Percentiles rank a stretch among this genome's conserved stretches.
These are phyloP conservation scores for Ambrosiella xylebori DNA, from an alignment of 2,329 filamentous ascomycete species.

Conservation along the genomic window DNA sequence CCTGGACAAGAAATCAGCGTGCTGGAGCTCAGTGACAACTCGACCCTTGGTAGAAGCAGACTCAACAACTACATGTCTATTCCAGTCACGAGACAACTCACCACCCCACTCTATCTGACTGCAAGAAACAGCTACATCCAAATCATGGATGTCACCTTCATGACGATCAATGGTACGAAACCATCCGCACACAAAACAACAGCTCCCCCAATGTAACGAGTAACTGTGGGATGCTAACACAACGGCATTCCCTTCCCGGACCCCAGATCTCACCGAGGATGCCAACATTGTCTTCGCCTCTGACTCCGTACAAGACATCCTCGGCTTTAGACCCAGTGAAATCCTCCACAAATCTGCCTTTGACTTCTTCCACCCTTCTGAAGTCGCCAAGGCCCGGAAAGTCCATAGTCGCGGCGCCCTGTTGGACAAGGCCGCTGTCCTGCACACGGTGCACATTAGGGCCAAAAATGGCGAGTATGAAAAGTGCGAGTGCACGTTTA, in stretches of 20 bases:
- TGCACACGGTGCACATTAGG: conserved; percentile 29
- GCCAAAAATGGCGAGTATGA: conserved; percentile 34
- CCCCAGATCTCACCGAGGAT: conserved; percentile 51
- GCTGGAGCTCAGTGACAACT: too few relatives aligned
- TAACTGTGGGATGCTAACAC: neutral
- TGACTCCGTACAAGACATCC: conserved; percentile 66
- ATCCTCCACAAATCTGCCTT: conserved; percentile 62
- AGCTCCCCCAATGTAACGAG: neutral
- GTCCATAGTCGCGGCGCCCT: conserved; percentile 57
- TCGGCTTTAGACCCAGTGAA: conserved; percentile 62
- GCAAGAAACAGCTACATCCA: neutral
- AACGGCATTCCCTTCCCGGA: neutral
- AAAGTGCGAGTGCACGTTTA: conserved; percentile 77
- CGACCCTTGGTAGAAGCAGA: too few relatives aligned
- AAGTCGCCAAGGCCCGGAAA: conserved; percentile 55
- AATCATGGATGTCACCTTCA: conserved; percentile 70
- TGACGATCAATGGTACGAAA: conserved; percentile 68
- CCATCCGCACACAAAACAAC: neutral
- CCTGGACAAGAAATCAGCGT: too few relatives aligned
- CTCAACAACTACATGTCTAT: too few relatives aligned
- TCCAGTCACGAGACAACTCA: too few relatives aligned
- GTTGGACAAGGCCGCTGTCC: conserved; percentile 69
- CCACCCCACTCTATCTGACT: too few relatives aligned
- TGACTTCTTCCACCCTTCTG: conserved; percentile 72
- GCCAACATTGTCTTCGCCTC: conserved; percentile 71